Percentiles rank a stretch among this genome's conserved stretches.
These are phyloP conservation scores for Vigna angularis DNA, from an alignment of 306 rosid species.

Conservation along the genomic window DNA sequence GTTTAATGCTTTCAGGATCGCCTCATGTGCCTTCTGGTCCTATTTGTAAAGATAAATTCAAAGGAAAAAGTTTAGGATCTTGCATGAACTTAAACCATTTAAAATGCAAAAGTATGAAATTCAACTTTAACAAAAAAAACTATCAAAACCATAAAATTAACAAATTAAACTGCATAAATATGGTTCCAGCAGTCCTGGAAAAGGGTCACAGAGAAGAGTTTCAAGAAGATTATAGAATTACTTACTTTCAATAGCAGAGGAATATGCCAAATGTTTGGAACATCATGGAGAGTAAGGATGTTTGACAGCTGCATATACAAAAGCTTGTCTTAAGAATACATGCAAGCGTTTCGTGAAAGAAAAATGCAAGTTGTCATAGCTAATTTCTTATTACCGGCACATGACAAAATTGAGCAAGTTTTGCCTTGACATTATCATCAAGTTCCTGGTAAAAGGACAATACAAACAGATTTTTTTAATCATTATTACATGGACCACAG, in stretches of 20 bases:
- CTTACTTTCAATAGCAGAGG: slow-evolving; percentile 89
- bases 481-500: slow-evolving; percentile 19
- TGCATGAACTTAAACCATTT: slow-evolving; percentile 28
- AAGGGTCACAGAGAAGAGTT: slow-evolving; percentile 6
- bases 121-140: slow-evolving; percentile 25
- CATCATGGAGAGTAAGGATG: slow-evolving; percentile 87
- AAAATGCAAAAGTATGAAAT: slow-evolving; percentile 12
- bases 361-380: slow-evolving; percentile 33
- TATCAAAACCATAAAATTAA: slow-evolving; percentile 10
- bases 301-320: slow-evolving; percentile 68
- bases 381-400: slow-evolving; percentile 73
- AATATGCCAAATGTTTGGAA: slow-evolving; percentile 96
- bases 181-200: slow-evolving; percentile 7
- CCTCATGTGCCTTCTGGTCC: slow-evolving; percentile 91
- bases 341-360: not conserved
- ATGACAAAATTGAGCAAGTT: slow-evolving; percentile 93
- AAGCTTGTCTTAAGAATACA: slow-evolving; percentile 11
- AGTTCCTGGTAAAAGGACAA: slow-evolving; percentile 64
- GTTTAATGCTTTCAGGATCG: slow-evolving; percentile 83
- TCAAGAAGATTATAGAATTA: slow-evolving; percentile 19
- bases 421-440: slow-evolving; percentile 75
- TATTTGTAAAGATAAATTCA: slow-evolving; percentile 50
- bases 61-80: slow-evolving; percentile 42
- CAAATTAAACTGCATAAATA: slow-evolving; percentile 25
- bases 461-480: slow-evolving; percentile 31